Percentiles rank a stretch among this genome's conserved stretches.
Evolutionary conservation across 2,329 filamentous ascomycete species (phyloP).

Genomic region (Xylaria sp.): DNA sequence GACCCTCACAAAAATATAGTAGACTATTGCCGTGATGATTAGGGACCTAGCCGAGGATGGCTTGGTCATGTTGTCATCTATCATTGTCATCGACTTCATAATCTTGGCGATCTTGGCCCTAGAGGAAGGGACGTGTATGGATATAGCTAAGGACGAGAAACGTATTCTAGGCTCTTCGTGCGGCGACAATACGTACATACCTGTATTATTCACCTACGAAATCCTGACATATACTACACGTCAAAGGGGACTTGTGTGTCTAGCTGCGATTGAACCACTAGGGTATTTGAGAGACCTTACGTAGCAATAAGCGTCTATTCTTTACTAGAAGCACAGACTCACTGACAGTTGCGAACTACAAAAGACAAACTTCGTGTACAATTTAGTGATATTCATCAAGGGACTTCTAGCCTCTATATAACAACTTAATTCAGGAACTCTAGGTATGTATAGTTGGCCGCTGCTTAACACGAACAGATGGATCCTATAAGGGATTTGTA

Average conservation of each 20-base stretch:
- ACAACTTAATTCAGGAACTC: neutral
- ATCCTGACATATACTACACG: neutral
- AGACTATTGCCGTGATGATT: neutral
- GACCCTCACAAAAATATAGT: neutral
- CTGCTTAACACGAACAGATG: neutral
- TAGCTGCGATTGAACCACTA: neutral
- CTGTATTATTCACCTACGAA: neutral
- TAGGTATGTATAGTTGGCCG: neutral
- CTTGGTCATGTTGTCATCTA: neutral
- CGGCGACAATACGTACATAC: too few relatives aligned
- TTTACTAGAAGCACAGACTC: neutral
- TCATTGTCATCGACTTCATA: too few relatives aligned
- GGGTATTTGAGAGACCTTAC: neutral
- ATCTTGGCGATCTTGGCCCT: too few relatives aligned
- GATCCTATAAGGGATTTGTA: neutral
- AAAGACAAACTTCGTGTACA: neutral
- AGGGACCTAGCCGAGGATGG: too few relatives aligned
- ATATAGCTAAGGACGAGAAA: too few relatives aligned
- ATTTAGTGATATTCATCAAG: neutral
- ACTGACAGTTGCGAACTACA: neutral
- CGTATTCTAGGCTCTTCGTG: too few relatives aligned
- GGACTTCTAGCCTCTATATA: too few relatives aligned
- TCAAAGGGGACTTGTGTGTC: neutral
- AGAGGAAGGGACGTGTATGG: too few relatives aligned
- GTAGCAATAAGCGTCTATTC: too few relatives aligned